Conservation (phyloP, 1,139 yeast genomes). For the Meyerozyma carpophila region DNA sequence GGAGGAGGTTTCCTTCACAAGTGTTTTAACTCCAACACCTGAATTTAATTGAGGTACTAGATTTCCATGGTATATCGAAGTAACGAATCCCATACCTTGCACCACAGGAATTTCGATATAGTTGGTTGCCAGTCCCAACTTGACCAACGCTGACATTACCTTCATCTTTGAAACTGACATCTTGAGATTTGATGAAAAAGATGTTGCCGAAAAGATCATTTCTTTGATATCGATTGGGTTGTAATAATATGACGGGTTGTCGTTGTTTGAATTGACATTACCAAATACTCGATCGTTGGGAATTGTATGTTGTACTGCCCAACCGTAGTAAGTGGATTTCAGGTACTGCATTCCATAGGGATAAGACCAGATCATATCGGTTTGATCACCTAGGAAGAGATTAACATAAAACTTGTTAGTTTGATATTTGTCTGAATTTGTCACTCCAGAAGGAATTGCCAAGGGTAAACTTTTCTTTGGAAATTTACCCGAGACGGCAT, state of each 20-base stretch:
- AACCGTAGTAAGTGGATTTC: constrained; percentile 38
- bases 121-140: constrained; percentile 14
- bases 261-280: constrained; percentile 33
- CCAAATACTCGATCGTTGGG: constrained; percentile 61
- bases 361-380: constrained; percentile 66
- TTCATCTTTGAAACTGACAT: constrained; percentile 7
- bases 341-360: constrained; percentile 73
- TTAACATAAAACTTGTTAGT: constrained; percentile 87
- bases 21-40: constrained; percentile 44
- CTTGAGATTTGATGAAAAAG: constrained; percentile 3
- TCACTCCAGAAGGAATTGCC: constrained; percentile 43
- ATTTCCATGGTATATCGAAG: constrained; percentile 57
- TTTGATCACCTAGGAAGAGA: constrained; percentile 61
- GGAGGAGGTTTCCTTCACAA: constrained; percentile 38
- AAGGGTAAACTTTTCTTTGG: constrained; percentile 44
- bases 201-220: constrained; percentile 8
- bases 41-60: constrained; percentile 52
- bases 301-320: constrained; percentile 66
- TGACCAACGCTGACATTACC: constrained; percentile 8
- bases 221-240: constrained; percentile 6
- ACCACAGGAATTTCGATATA: constrained; percentile 40
- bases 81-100: constrained; percentile 76
- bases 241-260: constrained; percentile 6
- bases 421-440: constrained; percentile 49
- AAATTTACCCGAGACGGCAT: constrained; percentile 47